A percentile compares a stretch with the other conserved stretches of the same genome.
Conservation (phyloP, 177 flowering plant genomes). For the Vitis hybrid region DNA sequence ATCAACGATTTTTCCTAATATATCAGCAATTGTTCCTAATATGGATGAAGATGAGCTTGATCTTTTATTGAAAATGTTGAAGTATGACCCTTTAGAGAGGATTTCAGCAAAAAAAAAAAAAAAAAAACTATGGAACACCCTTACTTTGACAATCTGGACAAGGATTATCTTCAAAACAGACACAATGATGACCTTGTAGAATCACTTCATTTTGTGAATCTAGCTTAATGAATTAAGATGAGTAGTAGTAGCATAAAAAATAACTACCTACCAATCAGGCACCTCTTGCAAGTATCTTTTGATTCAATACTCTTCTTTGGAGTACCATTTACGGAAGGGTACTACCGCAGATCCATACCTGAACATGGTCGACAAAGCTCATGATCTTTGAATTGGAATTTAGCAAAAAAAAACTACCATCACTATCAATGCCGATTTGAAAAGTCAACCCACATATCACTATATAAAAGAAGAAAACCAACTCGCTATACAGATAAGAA, state of each 20-base stretch:
- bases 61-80: slow-evolving; percentile 75
- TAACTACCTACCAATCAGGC: too few species aligned
- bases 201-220: not conserved
- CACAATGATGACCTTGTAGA: not conserved
- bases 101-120: slow-evolving; percentile 60
- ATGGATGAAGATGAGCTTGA: slow-evolving; percentile 63
- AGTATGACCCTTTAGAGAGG: slow-evolving; percentile 71
- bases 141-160: slow-evolving; percentile 71
- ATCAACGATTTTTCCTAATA: slow-evolving; percentile 11
- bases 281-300: too few species aligned
- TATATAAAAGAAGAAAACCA: too few species aligned
- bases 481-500: too few species aligned
- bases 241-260: not conserved
- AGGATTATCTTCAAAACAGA: slow-evolving; percentile 39
- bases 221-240: not conserved
- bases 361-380: too few species aligned
- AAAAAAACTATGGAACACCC: slow-evolving; percentile 85
- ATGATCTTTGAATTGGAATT: too few species aligned
- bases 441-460: too few species aligned
- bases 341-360: too few species aligned
- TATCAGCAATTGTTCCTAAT: slow-evolving; percentile 65
- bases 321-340: too few species aligned
- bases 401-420: too few species aligned
- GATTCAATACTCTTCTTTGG: too few species aligned
- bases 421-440: too few species aligned